Percentiles rank a stretch among this genome's conserved stretches.
These are phyloP conservation scores for Termitomyces sp. DNA, from an alignment of 768 basidiomycete species.

Conservation along the genomic window DNA sequence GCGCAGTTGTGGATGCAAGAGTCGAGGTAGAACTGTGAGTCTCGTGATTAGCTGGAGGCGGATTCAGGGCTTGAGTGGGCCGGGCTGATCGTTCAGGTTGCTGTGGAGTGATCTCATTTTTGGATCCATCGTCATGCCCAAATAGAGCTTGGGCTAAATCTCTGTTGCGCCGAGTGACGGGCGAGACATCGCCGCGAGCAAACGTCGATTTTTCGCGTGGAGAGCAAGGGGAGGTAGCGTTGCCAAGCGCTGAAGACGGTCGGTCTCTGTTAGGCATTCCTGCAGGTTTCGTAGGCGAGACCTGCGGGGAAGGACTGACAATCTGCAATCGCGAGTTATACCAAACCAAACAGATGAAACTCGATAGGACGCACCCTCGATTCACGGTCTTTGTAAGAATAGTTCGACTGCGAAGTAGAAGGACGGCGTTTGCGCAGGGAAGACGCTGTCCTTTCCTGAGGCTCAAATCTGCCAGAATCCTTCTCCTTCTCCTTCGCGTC, in stretches of 20 bases:
- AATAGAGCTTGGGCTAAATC: conserved; percentile 78
- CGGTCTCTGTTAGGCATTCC: conserved; percentile 24
- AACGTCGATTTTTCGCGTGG: conserved; percentile 7
- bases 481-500: conserved; percentile 47
- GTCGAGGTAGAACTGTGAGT: conserved; percentile 20
- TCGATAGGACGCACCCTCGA: conserved; percentile 19
- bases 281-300: conserved; percentile 27
- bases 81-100: background rate
- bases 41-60: conserved; percentile 8
- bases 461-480: conserved; percentile 35
- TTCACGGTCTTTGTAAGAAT: conserved; percentile 52
- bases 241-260: conserved; percentile 17
- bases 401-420: conserved; percentile 80
- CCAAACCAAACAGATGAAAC: conserved; percentile 9
- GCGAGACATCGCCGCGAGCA: conserved; percentile 33
- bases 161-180: conserved; percentile 56
- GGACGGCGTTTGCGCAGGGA: conserved; percentile 62
- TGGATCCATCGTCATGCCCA: conserved; percentile 31
- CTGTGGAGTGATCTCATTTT: background rate
- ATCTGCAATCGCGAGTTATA: conserved; percentile 32
- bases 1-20: background rate
- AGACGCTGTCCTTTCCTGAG: conserved; percentile 62
- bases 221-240: conserved; percentile 8
- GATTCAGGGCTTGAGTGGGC: background rate
- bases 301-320: conserved; percentile 51